Evolutionary conservation across 2,329 filamentous ascomycete species (phyloP).

Genomic region (Hymenoscyphus linearis): DNA sequence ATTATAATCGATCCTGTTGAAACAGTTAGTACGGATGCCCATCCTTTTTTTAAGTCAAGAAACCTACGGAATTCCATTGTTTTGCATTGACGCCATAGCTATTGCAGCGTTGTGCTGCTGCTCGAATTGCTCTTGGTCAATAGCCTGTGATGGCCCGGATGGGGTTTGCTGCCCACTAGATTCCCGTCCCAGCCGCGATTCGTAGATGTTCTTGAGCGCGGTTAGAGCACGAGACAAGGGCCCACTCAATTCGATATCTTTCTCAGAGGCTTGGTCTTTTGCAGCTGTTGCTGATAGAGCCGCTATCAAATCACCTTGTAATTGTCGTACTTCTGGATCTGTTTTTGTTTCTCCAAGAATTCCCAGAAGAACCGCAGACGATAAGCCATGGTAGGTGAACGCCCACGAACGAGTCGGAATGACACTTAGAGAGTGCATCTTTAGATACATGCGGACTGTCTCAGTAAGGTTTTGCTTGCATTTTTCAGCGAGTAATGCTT

Average conservation of each 20-base stretch:
- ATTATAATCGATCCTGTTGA: conserved; percentile 34
- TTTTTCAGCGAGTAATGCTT: conserved; percentile 48
- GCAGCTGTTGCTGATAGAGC: conserved; percentile 59
- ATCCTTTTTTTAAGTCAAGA: background rate
- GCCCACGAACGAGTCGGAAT: conserved; percentile 64
- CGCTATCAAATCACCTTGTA: conserved; percentile 59
- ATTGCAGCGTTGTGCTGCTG: conserved; percentile 55
- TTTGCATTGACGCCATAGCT: conserved; percentile 62
- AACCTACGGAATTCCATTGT: conserved; percentile 39
- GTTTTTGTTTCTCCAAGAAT: conserved; percentile 59
- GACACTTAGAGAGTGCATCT: conserved; percentile 63
- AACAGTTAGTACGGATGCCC: background rate
- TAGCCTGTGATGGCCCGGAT: conserved; percentile 14
- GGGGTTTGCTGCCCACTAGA: conserved; percentile 6
- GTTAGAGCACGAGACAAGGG: conserved; percentile 56
- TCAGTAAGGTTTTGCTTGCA: conserved; percentile 60
- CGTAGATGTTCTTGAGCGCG: conserved; percentile 61
- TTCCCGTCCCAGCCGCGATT: conserved; percentile 51
- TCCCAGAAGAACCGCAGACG: conserved; percentile 58
- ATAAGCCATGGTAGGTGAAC: conserved; percentile 62
- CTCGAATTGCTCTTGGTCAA: conserved; percentile 26
- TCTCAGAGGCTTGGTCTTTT: conserved; percentile 43
- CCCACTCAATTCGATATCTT: conserved; percentile 37
- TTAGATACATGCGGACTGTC: conserved; percentile 63
- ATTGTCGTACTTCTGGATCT: conserved; percentile 56